A percentile compares a stretch with the other conserved stretches of the same genome.
These are phyloP conservation scores for Gymnopus androsaceus DNA, from an alignment of 1,284 basidiomycete species.

Conservation along the genomic window DNA sequence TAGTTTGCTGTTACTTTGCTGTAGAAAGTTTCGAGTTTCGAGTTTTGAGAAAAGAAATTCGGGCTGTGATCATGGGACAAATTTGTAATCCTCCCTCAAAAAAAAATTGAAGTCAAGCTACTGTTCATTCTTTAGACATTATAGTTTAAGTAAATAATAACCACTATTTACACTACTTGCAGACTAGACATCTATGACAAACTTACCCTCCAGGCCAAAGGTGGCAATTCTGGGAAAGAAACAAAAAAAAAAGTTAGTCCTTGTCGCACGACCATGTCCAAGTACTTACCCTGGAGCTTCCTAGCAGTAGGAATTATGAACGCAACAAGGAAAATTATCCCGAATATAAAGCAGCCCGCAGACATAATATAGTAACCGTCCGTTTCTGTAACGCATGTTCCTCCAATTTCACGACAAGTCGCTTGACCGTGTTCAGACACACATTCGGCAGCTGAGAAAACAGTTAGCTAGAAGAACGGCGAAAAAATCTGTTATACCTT, in stretches of 20 bases:
- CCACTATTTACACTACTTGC: not conserved
- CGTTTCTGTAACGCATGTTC: conserved; percentile 78
- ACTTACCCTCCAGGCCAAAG: conserved; percentile 62
- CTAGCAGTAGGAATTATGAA: conserved; percentile 87
- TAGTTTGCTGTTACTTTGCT: conserved; percentile 26
- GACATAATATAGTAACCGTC: conserved; percentile 95
- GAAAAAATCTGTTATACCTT: conserved; percentile 46
- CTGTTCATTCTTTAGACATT: no score
- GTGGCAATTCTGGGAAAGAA: conserved; percentile 51
- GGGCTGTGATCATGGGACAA: no score
- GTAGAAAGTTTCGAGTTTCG: conserved; percentile 18
- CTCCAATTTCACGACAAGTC: conserved; percentile 74
- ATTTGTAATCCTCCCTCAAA: no score
- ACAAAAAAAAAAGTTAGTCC: conserved; percentile 13
- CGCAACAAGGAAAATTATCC: conserved; percentile 68
- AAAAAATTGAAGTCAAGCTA: no score
- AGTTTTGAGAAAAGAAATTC: no score
- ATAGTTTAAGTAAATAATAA: not conserved
- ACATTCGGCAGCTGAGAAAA: conserved; percentile 74
- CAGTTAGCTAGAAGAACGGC: not conserved
- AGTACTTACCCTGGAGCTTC: conserved; percentile 73
- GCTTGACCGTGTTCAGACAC: conserved; percentile 88
- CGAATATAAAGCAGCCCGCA: conserved; percentile 76
- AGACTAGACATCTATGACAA: conserved; percentile 32
- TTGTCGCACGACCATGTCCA: conserved; percentile 5